Evolutionary conservation across 2,329 filamentous ascomycete species (phyloP), one percentile per base, ranked within the genome.

Genomic region (Penicillium griseofulvum): DNA sequence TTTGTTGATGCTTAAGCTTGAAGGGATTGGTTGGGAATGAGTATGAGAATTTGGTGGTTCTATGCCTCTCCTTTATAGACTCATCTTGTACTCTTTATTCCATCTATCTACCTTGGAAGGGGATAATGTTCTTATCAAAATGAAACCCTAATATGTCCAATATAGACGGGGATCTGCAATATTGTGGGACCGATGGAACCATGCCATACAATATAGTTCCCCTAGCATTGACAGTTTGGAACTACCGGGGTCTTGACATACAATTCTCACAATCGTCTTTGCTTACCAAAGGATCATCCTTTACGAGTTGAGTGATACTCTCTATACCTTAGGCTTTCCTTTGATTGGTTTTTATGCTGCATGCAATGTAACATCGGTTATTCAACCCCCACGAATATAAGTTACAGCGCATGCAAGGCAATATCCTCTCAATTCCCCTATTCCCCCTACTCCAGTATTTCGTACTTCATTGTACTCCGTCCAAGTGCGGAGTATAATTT

Each of bases 101-200:
- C 16, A 19, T 31, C 42, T 24, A 34, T 4, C 42, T 24, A 34
- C 7, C 22, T n/a, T 38, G 12, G 10, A 19, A 26, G 16, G 26
- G 3, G 5, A 4, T 36, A 12, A 36, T 38, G 28, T 17, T 26
- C 11, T 34, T 29, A 14, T 52, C 36, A 45, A 52, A 11, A 31
- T 22, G 42, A 46, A 52, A 52, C 49, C 19, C 16, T 24, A 24
- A 22, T 16, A 34, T 24, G 34, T 52, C 37, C 33, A 46, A 41
- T 52, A 39, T 39, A 52, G 17, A 45, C 38, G 28, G 16, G 68
- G 28, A 74, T 79, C 48, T 52, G 17, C 33, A 43, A 44, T 36
- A n/a, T 14, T 34, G 12, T 39, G 16, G 24, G 31, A 31, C 17
- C 34, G 34, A 49, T 39, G 29, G n/a, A 34, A 46, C 43, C 43